Evolutionary conservation across 352 stramenopile species (phyloP), one percentile per base, ranked within the genome.

Genomic region (Phytophthora citrophthora): DNA sequence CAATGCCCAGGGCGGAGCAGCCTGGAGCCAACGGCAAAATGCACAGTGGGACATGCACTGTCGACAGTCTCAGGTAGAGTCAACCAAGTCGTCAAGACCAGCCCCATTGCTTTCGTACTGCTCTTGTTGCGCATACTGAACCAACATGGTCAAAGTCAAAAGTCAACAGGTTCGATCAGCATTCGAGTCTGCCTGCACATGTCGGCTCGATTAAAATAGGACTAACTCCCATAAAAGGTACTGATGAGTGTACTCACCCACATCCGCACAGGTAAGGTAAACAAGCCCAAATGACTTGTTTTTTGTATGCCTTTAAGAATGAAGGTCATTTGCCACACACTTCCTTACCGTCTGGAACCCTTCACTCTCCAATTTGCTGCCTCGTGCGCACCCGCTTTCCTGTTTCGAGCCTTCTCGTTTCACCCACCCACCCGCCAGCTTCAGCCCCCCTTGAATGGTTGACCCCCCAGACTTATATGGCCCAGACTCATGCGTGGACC

Each of bases 361-460:
- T 31, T 46, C 66, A 74, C 48, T 74, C 15, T 38, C 5, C 13
- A 67, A 68, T 59, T 48, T 67, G 54, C 54, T 12, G 44, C 24
- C 51, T 57, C 5, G 20, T n/a, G 45, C 40, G 38, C 64, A 63
- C 31, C 9, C 27, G 44, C 6, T 13, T 52, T 15, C 29, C 39
- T 23, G 20, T 40, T 9, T 32, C 5, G 44, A 47, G 40, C 10
- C 40, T 26, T 9, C n/a, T 45, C 23, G 20, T 20, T 20, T n/a
- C n/a, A n/a, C n/a, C 20, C 38, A 7, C 27, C 36, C 15, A 15
- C 39, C 11, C 10, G 32, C 13, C 47, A 18, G 40, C 10, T 51
- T n/a, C 53, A 18, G 40, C 27, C 46, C 36, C 61, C 68, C 51
- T 75, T 80, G 72, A 75, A 80, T 80, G 72, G 68, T 66, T 51